Base-by-base conservation (phyloP, 2,329 filamentous ascomycete species). In the Fusarium nelsonii region DNA sequence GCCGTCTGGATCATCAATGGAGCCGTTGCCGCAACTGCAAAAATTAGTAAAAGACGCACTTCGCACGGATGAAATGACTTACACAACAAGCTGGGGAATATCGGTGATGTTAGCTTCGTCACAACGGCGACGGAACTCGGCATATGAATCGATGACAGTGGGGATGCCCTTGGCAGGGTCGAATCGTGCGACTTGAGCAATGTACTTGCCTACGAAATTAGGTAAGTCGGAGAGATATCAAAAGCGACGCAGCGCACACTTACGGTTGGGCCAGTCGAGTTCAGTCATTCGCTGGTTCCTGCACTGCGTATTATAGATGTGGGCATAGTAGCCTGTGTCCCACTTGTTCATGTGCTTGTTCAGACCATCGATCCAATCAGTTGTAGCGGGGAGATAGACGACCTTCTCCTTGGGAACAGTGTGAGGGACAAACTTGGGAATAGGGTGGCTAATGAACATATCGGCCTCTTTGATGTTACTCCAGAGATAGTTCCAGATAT, bases 91-190 rank as follows among this genome's bases (percentile, higher is more conserved):
- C 76, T 95, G 92, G 0, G 91, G 91, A 4, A 85, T 81, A 20
- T 88, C 81, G 4, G 84, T 78, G 3, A 84, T 74, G 34, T 81
- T 81, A 14, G 84, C 78, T 58, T 86, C 82, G 55, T 90, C 84
- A 51, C 90, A 86, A 8, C 84, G 82, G 56, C 86, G 84, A 44
- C 90, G 87, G 76, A 95, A 91, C 73, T 91, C 88, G 40, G 89
- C 90, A 68, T 94, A 96, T 1, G 91, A 87, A 65, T 91, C 88
- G 58, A 96, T 86, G 9, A 94, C 91, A 52, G 92, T 91, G 0
- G 90, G 88, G 41, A 95, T 93, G 10, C 92, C 92, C 80, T 95
- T 96, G 46, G 92, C 89, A 0, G 92, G 92, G 70, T 96, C 92
- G 76, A 96, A 96, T 20, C 92, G 90, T 2, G 92, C 91, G 28